Base-by-base conservation (phyloP, 108 stramenopile genomes). In the Skeletonema grethae region DNA sequence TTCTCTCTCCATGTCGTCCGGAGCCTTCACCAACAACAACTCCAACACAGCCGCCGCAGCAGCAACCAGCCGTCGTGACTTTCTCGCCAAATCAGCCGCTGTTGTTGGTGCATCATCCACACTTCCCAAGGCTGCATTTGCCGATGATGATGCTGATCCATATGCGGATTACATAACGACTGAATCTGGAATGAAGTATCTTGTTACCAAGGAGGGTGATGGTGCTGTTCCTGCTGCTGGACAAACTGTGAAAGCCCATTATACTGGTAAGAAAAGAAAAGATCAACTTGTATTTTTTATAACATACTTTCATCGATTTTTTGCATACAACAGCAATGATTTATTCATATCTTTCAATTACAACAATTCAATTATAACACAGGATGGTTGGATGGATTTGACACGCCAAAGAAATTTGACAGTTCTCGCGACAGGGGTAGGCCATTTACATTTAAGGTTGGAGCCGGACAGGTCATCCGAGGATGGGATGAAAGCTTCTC, bases 401-500 rank as follows among this genome's bases (percentile, higher is more conserved):
- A 96, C 59, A 89, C 85, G 4, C 63, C 57, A 45, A 85, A 86
- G 31, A 96, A 95, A 64, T 99, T 99, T 70, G 99, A 99, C 68
- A 92, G 90, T 39, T 94, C 96, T 7, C 69, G 96, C 22, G 97
- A 98, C 81, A 92, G 97, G 7, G 89, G 90, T 13, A 83, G 90
- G 58, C 97, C 99, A n/a, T 97, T 99, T 67, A 85, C 84, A 61
- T 99, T 99, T 79, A 83, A 82, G 58, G 87, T 98, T 12, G 96
- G 96, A 13, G 84, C 89, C 7, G 89, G 96, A 57, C 93, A 96
- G 69, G 98, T 99, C 1, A 97, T 99, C 61, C 86, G 93, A 20
- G 96, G 95, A 46, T 90, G 88, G 73, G 90, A 94, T 82, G 89
- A 93, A 35, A 57, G 73, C 0, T 92, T 99, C 61, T 67, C 73